phyloP scores from a whole-genome alignment of 2,329 filamentous ascomycete species.

The Cercospora sesami region DNA sequence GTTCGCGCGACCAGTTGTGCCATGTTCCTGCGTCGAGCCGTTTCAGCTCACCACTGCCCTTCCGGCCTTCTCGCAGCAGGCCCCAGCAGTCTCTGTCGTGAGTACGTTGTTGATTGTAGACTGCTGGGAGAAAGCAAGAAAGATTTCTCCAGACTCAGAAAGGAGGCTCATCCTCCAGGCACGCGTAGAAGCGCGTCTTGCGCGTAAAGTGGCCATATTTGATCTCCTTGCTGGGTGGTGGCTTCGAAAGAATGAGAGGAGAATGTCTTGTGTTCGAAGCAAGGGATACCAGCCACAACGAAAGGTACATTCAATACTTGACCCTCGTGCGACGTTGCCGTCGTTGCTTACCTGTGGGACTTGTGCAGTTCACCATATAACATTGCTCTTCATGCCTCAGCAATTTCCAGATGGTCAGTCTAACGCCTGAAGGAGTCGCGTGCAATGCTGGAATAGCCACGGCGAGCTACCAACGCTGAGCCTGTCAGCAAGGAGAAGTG shows the following conservation, averaged over 20 bases:
- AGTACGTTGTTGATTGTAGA: neutral
- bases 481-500: neutral
- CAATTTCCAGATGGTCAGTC: neutral
- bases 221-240: conserved; percentile 30
- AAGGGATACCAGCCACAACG: conserved; percentile 21
- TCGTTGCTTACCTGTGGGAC: neutral
- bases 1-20: conserved; percentile 18
- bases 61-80: neutral
- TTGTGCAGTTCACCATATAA: neutral
- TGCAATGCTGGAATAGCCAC: neutral
- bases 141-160: conserved; percentile 16
- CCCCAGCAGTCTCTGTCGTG: neutral
- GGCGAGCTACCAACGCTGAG: neutral
- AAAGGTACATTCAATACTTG: neutral
- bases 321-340: neutral
- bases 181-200: conserved; percentile 24
- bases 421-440: neutral
- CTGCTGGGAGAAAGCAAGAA: neutral
- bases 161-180: conserved; percentile 18
- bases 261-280: conserved; percentile 27
- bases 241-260: conserved; percentile 31
- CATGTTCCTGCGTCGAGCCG: conserved; percentile 15
- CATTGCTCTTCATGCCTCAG: neutral
- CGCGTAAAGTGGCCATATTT: conserved; percentile 30
- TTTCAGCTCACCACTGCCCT: conserved; percentile 1